Evolutionary conservation across 2,329 filamentous ascomycete species (phyloP).

Genomic region (Exophiala phaeomuriformis): DNA sequence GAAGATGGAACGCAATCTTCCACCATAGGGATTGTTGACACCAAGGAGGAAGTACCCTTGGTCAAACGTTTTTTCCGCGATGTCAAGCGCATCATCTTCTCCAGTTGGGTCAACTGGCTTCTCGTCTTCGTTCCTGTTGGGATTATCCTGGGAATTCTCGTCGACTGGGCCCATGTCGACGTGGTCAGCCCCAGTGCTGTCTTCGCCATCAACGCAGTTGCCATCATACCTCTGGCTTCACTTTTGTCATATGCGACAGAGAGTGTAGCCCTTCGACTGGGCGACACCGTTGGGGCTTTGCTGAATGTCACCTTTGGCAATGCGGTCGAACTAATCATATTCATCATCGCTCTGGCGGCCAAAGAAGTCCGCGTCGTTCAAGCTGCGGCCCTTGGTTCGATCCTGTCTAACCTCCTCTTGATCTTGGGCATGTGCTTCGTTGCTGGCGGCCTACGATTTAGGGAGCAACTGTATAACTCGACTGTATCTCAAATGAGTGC

Average conservation of each 20-base stretch:
- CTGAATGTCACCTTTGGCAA: constrained; percentile 75
- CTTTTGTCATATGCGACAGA: constrained; percentile 67
- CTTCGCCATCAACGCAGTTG: constrained; percentile 68
- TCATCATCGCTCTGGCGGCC: constrained; percentile 71
- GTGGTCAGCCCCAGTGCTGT: constrained; percentile 50
- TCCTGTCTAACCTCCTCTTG: constrained; percentile 77
- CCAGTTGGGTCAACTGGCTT: constrained; percentile 44
- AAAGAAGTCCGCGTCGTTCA: constrained; percentile 86
- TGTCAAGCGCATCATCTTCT: constrained; percentile 55
- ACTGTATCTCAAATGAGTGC: constrained; percentile 96
- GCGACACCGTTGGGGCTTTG: constrained; percentile 64
- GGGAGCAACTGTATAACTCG: constrained; percentile 93
- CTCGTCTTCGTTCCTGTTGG: constrained; percentile 39
- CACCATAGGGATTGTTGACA: constrained; percentile 38
- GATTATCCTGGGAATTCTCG: constrained; percentile 34
- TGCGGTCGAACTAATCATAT: constrained; percentile 72
- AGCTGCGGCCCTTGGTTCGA: constrained; percentile 80
- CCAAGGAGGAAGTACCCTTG: constrained; percentile 37
- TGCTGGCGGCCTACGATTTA: constrained; percentile 73
- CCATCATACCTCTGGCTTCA: constrained; percentile 67
- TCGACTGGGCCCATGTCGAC: constrained; percentile 25
- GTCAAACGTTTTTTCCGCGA: constrained; percentile 46
- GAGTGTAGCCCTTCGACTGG: constrained; percentile 63
- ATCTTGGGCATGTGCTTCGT: constrained; percentile 91
- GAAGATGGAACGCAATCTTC: constrained; percentile 46